Evolutionary conservation across 352 stramenopile species (phyloP).

Genomic region (Phytophthora cajani): DNA sequence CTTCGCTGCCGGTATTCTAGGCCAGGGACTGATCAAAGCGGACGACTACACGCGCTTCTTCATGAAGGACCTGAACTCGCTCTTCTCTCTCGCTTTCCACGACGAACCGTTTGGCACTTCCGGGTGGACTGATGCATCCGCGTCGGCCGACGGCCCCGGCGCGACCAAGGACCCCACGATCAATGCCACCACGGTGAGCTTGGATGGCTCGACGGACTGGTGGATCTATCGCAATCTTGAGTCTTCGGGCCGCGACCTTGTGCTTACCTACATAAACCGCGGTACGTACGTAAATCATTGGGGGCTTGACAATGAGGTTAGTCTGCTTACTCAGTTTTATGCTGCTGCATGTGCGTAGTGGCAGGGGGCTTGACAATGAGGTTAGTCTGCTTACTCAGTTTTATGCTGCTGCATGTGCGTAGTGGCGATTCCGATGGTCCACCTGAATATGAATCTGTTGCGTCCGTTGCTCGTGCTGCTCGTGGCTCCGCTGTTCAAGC

Average conservation of each 20-base stretch:
- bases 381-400: not conserved
- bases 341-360: conserved; percentile 32
- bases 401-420: not conserved
- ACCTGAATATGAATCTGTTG: conserved; percentile 75
- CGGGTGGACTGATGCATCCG: not conserved
- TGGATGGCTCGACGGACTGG: conserved; percentile 47
- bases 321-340: not conserved
- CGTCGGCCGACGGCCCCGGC: not conserved
- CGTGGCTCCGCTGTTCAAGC: conserved; percentile 72
- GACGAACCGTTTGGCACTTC: conserved; percentile 6
- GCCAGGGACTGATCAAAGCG: conserved; percentile 49
- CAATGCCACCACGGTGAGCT: conserved; percentile 29
- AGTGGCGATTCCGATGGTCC: conserved; percentile 70
- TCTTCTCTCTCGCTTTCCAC: conserved; percentile 50
- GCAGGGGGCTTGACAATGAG: conserved; percentile 17
- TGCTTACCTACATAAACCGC: conserved; percentile 59
- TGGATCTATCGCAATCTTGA: conserved; percentile 74
- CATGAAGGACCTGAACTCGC: conserved; percentile 56
- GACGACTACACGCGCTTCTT: conserved; percentile 55
- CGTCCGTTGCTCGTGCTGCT: conserved; percentile 70
- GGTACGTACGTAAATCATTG: conserved; percentile 28
- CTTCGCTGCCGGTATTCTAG: conserved; percentile 62
- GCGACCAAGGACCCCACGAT: not conserved
- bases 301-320: not conserved
- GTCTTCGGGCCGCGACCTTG: conserved; percentile 46